Conservation (phyloP, 2,329 filamentous ascomycete species). For the Orbilia quercus region DNA sequence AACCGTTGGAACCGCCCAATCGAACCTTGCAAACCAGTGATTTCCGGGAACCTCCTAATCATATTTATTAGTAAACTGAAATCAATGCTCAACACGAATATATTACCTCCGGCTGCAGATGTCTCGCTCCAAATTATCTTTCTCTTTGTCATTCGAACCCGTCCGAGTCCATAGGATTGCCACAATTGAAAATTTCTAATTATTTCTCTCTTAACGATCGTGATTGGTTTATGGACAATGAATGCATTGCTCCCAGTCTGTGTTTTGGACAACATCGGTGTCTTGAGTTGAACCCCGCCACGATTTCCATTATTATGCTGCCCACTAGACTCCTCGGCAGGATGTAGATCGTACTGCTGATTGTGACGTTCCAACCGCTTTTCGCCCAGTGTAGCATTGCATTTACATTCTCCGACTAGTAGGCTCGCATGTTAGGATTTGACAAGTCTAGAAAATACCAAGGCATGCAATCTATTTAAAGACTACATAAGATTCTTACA, state of each 20-base stretch:
- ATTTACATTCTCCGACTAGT: no score
- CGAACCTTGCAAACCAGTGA: conserved; percentile 26
- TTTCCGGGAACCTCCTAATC: conserved; percentile 7
- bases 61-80: conserved; percentile 9
- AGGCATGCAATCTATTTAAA: no score
- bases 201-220: conserved; percentile 14
- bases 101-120: conserved; percentile 4
- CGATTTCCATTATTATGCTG: neutral
- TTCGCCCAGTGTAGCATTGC: no score
- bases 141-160: conserved; percentile 25
- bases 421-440: no score
- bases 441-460: no score
- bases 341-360: no score
- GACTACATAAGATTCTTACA: no score
- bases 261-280: neutral
- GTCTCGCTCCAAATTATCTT: conserved; percentile 39
- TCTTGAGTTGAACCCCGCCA: neutral
- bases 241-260: conserved; percentile 8
- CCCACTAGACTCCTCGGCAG: no score
- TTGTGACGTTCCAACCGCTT: no score
- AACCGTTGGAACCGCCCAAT: conserved; percentile 15
- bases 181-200: conserved; percentile 26
- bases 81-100: neutral
- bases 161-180: conserved; percentile 48
- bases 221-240: conserved; percentile 14